A percentile compares a stretch with the other conserved stretches of the same genome.
These are phyloP conservation scores for Theobroma grandiflorum DNA, from an alignment of 441 rosid species.

Conservation along the genomic window DNA sequence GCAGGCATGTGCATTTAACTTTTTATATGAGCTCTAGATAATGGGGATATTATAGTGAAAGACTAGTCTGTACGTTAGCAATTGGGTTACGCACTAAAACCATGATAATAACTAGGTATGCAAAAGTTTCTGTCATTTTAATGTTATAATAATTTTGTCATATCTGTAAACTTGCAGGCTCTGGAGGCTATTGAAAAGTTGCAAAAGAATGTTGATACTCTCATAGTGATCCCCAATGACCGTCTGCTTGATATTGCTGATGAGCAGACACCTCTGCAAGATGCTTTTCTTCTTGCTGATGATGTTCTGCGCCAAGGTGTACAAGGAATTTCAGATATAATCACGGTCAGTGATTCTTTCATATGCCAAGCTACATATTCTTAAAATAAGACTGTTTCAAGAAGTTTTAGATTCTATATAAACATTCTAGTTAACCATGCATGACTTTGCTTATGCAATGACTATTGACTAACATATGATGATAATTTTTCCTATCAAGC, in stretches of 20 bases:
- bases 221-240: conserved; percentile 95
- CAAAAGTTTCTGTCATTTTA: not conserved
- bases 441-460: not conserved
- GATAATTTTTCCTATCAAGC: not conserved
- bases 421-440: not conserved
- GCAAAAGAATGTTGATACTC: conserved; percentile 94
- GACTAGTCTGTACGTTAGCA: not conserved
- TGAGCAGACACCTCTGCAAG: conserved; percentile 97
- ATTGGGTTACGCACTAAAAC: not conserved
- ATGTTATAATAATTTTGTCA: not conserved
- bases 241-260: conserved; percentile 96
- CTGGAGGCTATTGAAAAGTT: conserved; percentile 92
- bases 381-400: not conserved
- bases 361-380: not conserved
- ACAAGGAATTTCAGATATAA: conserved; percentile 98
- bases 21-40: not conserved
- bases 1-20: conserved; percentile 60
- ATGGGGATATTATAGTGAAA: not conserved
- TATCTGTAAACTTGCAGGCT: conserved; percentile 65
- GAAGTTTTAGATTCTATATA: not conserved
- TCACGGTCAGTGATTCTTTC: conserved; percentile 68
- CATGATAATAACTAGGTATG: not conserved
- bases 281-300: conserved; percentile 98
- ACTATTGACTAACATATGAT: not conserved
- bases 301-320: conserved; percentile 98